These are phyloP conservation scores for Escallonia herrerae DNA, from an alignment of 129 eudicot species.

Conservation along the genomic window DNA sequence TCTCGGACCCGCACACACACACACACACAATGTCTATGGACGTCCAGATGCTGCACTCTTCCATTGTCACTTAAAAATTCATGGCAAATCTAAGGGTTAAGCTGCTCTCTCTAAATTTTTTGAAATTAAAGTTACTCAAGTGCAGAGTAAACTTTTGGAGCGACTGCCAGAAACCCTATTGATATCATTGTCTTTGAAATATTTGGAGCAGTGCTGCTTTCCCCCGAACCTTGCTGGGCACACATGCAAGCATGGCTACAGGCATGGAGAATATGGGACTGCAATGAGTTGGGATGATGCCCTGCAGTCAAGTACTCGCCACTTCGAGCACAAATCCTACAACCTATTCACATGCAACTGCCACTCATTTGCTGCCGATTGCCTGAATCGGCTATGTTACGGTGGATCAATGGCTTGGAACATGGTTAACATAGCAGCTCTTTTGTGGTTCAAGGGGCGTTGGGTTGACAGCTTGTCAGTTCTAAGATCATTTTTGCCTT, in stretches of 20 bases:
- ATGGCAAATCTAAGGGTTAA: neutral
- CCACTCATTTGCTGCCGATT: constrained; percentile 74
- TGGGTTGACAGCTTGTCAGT: constrained; percentile 65
- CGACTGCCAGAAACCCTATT: neutral
- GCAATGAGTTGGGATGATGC: constrained; percentile 90
- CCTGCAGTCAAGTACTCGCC: constrained; percentile 42
- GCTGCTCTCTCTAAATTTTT: neutral
- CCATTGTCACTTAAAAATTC: too few relatives aligned
- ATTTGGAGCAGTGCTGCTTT: constrained; percentile 69
- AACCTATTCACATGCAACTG: constrained; percentile 89
- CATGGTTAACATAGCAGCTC: constrained; percentile 69
- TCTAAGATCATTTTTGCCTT: constrained; percentile 65
- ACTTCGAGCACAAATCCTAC: constrained; percentile 75
- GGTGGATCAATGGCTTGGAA: constrained; percentile 82
- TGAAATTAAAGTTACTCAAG: neutral
- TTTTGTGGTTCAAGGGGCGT: constrained; percentile 47
- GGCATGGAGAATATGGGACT: constrained; percentile 60
- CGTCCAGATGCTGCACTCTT: too few relatives aligned
- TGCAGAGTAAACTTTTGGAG: neutral
- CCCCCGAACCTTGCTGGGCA: constrained; percentile 59
- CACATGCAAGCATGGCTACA: constrained; percentile 66
- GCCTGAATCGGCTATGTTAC: constrained; percentile 64
- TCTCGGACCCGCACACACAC: neutral
- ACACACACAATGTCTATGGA: neutral
- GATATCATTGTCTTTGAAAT: neutral